Conservation (phyloP, 371 early-diverging fungal species). For the Mortierella sp. region DNA sequence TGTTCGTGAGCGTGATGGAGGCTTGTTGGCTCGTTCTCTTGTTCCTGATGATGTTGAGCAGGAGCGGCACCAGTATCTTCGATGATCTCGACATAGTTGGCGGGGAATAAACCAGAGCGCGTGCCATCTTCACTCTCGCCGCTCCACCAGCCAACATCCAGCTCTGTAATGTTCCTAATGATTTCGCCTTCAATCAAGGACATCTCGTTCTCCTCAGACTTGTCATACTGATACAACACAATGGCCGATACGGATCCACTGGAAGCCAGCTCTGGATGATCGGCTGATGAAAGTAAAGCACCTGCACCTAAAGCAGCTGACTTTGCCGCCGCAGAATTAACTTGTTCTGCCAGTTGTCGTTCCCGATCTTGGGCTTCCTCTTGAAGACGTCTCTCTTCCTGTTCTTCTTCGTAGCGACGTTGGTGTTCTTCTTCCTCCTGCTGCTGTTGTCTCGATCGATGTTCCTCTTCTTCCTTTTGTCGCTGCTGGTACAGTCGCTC, state of each 20-base stretch:
- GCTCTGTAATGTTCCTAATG: constrained; percentile 72
- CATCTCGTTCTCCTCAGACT: constrained; percentile 90
- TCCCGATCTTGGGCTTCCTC: constrained; percentile 38
- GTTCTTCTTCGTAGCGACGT: constrained; percentile 52
- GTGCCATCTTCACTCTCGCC: constrained; percentile 82
- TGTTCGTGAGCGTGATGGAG: constrained; percentile 15
- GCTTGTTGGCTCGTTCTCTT: constrained; percentile 1
- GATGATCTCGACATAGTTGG: constrained; percentile 80
- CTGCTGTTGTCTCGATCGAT: constrained; percentile 42
- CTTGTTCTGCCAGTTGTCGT: constrained; percentile 47
- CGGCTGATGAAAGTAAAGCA: constrained; percentile 20
- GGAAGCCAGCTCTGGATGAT: constrained; percentile 46
- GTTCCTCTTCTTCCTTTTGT: constrained; percentile 23
- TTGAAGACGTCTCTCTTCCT: constrained; percentile 22
- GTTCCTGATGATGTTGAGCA: constrained; percentile 6
- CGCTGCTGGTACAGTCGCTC: constrained; percentile 12
- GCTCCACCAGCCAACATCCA: constrained; percentile 93
- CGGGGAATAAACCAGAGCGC: constrained; percentile 89
- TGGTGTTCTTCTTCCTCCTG: constrained; percentile 56
- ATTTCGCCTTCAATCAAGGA: constrained; percentile 84
- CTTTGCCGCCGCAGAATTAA: constrained; percentile 39
- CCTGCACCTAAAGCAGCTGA: constrained; percentile 27
- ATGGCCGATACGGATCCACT: constrained; percentile 64
- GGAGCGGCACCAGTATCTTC: constrained; percentile 54
- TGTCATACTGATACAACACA: constrained; percentile 80